phyloP scores from a whole-genome alignment of 78 protist genomes.

The Anaeramoeba flamelloides region DNA sequence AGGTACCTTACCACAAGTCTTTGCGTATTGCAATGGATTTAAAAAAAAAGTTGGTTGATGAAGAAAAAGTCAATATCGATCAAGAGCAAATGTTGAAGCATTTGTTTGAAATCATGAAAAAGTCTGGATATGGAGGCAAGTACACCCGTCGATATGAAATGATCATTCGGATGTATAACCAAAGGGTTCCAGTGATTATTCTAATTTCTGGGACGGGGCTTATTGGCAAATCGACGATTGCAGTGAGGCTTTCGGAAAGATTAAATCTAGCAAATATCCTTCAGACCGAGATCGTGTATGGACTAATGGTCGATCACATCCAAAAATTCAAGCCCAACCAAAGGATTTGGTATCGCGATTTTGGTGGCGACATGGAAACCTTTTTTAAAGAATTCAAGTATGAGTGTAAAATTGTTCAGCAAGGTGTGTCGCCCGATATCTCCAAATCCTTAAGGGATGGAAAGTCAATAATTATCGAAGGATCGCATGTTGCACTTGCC shows the following conservation, averaged over 20 bases:
- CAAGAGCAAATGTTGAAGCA: not conserved
- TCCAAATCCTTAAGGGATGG: not conserved
- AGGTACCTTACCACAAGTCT: not conserved
- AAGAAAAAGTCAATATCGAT: not conserved
- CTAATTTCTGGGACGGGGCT: not conserved
- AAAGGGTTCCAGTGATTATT: conserved; percentile 1
- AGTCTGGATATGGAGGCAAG: not conserved
- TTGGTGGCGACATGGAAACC: not conserved
- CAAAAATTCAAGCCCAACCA: not conserved
- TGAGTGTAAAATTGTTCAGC: not conserved
- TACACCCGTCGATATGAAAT: not conserved
- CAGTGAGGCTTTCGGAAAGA: not conserved
- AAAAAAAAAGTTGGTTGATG: not conserved
- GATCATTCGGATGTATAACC: not conserved
- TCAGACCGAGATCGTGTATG: not conserved
- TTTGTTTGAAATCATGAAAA: not conserved
- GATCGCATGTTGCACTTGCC: not conserved
- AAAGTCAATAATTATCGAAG: not conserved
- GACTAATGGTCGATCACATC: not conserved
- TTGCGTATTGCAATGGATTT: not conserved
- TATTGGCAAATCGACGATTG: not conserved
- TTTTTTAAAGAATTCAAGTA: not conserved
- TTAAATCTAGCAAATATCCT: not conserved
- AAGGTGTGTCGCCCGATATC: not conserved
- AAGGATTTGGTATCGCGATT: not conserved